These are phyloP conservation scores for Pyrus pyrifolia DNA, from an alignment of 306 rosid genomes.

Conservation along the genomic window DNA sequence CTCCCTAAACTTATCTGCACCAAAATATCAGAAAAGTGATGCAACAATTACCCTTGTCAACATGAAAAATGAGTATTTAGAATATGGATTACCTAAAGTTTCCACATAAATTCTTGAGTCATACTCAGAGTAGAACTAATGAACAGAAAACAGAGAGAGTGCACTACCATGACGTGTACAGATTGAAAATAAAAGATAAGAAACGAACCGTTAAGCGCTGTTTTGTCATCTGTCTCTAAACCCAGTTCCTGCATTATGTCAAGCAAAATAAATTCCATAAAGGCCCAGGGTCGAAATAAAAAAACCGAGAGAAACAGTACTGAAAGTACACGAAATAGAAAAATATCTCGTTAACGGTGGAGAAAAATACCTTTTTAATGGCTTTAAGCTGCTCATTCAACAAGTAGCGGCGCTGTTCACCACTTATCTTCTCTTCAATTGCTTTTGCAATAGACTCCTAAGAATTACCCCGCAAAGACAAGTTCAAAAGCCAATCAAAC, in stretches of 20 bases:
- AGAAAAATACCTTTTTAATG: conserved; percentile 64
- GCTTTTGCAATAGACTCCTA: conserved; percentile 95
- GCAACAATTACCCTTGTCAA: conserved; percentile 6
- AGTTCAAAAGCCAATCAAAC: conserved; percentile 12
- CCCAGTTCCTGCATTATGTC: conserved; percentile 71
- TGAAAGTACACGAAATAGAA: background rate
- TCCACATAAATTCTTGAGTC: background rate
- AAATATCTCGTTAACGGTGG: background rate
- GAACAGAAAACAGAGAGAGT: background rate
- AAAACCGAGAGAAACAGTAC: conserved; percentile 6
- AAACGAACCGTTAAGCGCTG: conserved; percentile 78
- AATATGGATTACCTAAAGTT: conserved; percentile 5
- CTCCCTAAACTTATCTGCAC: conserved; percentile 77
- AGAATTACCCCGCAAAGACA: conserved; percentile 9
- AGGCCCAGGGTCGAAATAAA: conserved; percentile 6
- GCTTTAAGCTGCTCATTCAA: conserved; percentile 94
- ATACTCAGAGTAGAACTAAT: background rate
- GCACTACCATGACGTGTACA: background rate
- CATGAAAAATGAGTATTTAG: conserved; percentile 6
- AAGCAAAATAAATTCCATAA: conserved; percentile 8
- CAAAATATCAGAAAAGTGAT: conserved; percentile 5
- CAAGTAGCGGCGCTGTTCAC: conserved; percentile 89
- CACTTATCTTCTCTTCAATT: conserved; percentile 91
- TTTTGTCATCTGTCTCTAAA: conserved; percentile 93
- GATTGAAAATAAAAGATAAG: background rate